Evolutionary conservation across 768 basidiomycete genomes (phyloP).

Genomic region (Mycena alexandri): DNA sequence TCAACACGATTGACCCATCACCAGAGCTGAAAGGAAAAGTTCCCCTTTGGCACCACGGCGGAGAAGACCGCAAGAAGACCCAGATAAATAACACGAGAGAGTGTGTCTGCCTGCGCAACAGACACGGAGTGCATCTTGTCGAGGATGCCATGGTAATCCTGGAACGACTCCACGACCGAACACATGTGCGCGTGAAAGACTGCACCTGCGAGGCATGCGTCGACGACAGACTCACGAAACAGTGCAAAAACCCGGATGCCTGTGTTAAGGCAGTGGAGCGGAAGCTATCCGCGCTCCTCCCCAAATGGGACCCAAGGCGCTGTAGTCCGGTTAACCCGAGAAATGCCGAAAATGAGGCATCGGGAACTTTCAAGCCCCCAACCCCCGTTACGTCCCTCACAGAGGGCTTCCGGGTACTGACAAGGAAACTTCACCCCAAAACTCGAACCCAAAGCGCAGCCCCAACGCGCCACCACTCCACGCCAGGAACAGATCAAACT

Average conservation of each 20-base stretch:
- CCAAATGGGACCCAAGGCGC: constrained; percentile 4
- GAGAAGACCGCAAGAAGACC: not conserved
- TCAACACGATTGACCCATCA: constrained; percentile 1
- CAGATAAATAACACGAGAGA: not conserved
- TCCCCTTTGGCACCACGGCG: not conserved
- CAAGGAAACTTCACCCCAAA: not conserved
- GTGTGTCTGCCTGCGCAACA: not conserved
- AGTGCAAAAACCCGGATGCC: not conserved
- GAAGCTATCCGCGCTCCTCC: not conserved
- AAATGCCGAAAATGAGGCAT: not conserved
- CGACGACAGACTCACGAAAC: not conserved
- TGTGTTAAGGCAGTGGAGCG: not conserved
- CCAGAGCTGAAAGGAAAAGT: not conserved
- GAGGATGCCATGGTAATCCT: not conserved
- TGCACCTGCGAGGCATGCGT: not conserved
- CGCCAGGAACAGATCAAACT: not conserved
- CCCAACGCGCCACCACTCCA: not conserved
- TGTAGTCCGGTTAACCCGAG: too few relatives aligned
- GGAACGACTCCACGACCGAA: not conserved
- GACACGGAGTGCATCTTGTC: not conserved
- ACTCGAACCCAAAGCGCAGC: not conserved
- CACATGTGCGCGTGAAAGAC: not conserved
- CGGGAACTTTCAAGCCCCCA: too few relatives aligned
- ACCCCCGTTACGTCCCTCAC: not conserved
- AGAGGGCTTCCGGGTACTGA: not conserved